Conservation (phyloP, 306 rosid species). For the Lathyrus oleraceus region DNA sequence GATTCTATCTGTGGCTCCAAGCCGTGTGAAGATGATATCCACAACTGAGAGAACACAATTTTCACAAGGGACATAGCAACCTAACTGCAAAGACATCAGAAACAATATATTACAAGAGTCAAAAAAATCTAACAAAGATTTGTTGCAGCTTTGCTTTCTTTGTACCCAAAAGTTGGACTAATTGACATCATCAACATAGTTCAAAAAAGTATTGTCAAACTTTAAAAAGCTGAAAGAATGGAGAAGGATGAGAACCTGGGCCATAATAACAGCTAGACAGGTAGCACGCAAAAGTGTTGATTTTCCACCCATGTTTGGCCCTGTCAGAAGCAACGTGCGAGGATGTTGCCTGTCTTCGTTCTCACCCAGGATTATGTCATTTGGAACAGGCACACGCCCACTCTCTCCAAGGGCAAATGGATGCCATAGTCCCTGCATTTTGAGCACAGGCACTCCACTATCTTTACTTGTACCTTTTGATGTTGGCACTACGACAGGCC, state of each 20-base stretch:
- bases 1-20: conserved; percentile 96
- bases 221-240: neutral
- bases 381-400: conserved; percentile 79
- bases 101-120: neutral
- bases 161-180: conserved; percentile 11
- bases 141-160: neutral
- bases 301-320: conserved; percentile 99
- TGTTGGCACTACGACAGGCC: conserved; percentile 68
- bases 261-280: conserved; percentile 87
- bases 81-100: conserved; percentile 67
- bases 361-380: conserved; percentile 81
- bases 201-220: conserved; percentile 12
- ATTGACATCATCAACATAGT: conserved; percentile 13
- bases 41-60: conserved; percentile 70
- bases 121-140: neutral
- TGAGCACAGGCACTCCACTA: conserved; percentile 54
- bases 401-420: conserved; percentile 83
- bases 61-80: conserved; percentile 91
- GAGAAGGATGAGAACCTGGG: conserved; percentile 66
- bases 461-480: conserved; percentile 44
- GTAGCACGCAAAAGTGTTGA: conserved; percentile 94
- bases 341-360: conserved; percentile 56
- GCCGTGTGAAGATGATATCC: conserved; percentile 90
- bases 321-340: conserved; percentile 78
- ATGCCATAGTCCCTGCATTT: conserved; percentile 85